Percentiles rank a stretch among this genome's conserved stretches.
Conservation (phyloP, 2,329 filamentous ascomycete species). For the Didymella lethalis region DNA sequence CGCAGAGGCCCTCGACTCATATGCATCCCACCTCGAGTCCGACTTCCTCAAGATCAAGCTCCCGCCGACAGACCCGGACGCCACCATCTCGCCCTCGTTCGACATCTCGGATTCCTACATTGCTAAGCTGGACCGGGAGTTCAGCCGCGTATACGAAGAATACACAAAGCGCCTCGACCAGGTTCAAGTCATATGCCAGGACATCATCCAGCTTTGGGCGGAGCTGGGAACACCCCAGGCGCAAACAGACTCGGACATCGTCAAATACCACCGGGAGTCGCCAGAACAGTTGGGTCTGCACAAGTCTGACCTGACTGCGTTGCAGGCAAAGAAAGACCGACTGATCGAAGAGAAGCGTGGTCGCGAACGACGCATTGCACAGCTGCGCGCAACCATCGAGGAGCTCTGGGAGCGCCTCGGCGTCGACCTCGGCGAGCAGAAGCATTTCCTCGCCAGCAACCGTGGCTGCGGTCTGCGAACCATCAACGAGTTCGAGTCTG, state of each 20-base stretch:
- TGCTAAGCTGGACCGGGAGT: constrained; percentile 85
- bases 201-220: constrained; percentile 94
- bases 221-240: constrained; percentile 94
- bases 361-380: constrained; percentile 78
- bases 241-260: constrained; percentile 85
- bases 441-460: constrained; percentile 84
- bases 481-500: constrained; percentile 96
- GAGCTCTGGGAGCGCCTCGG: constrained; percentile 87
- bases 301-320: constrained; percentile 78
- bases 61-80: constrained; percentile 80
- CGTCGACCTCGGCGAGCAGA: constrained; percentile 82
- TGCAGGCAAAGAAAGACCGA: constrained; percentile 79
- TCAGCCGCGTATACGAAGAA: constrained; percentile 94
- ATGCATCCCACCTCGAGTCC: constrained; percentile 92
- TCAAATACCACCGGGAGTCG: constrained; percentile 87
- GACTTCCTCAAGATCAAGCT: constrained; percentile 86
- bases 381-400: constrained; percentile 81
- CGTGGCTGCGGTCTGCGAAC: constrained; percentile 88
- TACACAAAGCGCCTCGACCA: constrained; percentile 82
- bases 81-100: constrained; percentile 80
- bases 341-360: constrained; percentile 86
- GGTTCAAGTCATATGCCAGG: constrained; percentile 77
- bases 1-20: constrained; percentile 90
- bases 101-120: constrained; percentile 93
- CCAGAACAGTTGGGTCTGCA: constrained; percentile 95